Base-by-base conservation (phyloP, 2,329 filamentous ascomycete genomes). In the Colletotrichum caudatum region DNA sequence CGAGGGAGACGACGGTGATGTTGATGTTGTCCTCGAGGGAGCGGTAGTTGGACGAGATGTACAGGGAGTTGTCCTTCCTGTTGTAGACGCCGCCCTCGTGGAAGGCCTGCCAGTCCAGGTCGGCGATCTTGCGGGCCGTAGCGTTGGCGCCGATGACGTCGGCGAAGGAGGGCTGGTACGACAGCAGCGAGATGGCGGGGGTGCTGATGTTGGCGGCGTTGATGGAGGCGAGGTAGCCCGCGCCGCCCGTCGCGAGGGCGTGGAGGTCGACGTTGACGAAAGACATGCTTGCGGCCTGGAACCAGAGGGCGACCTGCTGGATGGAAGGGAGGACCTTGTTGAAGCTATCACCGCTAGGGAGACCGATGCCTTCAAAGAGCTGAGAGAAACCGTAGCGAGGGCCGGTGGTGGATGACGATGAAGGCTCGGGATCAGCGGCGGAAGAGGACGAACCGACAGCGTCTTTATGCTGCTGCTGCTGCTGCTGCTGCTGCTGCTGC, bases 351-450 rank as follows among this genome's bases (percentile, higher is more conserved):
- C 69, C 46, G 59, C 69, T 20, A 29, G 53, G 29, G 23, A 64
- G 59, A 18, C 54, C 56, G n/a, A 69, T 53, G 8, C 54, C 69
- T 29, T 64, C 46, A 57, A 69, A 72, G 65, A 69, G 69, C n/a
- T 72, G 23, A 26, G 65, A 59, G 54, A 72, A 69, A 60, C 59
- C 65, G 59, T 51, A 69, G 12, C 59, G 67, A 35, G 62, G 23
- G 50, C 63, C 50, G 39, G 64, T 56, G 75, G 37, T 66, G 41
- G 78, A 75, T 58, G 75, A 73, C 7, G 78, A 75, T 56, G 75
- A 73, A n/a, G 53, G 33, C 33, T 41, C 51, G 58, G 35, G 35
- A 9, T 77, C 64, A 16, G 83, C 83, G 7, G 83, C 78, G 41
- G 82, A 70, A 60, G 81, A 77, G 44, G 33, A 35, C 11, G 58